Conservation (phyloP, 2,329 filamentous ascomycete species). For the Colletotrichum agaves region DNA sequence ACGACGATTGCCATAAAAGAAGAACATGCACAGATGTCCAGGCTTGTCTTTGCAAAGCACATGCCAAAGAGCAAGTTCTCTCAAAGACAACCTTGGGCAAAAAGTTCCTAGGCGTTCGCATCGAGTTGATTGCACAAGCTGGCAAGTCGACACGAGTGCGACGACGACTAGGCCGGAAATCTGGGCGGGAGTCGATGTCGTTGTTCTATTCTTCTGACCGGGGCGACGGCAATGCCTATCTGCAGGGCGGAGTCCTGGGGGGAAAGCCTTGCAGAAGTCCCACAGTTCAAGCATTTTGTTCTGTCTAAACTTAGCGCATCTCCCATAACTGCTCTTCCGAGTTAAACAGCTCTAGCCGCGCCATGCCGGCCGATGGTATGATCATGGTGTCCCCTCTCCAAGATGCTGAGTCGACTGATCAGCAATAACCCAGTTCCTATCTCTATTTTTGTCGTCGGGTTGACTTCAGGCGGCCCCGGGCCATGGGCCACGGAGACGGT, state of each 20-base stretch:
- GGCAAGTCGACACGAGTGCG: too few species aligned
- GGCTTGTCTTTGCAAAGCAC: too few species aligned
- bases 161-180: too few species aligned
- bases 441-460: constrained; percentile 11
- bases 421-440: not conserved
- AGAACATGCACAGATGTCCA: too few species aligned
- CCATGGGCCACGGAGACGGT: not conserved
- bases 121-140: too few species aligned
- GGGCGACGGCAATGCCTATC: not conserved
- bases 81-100: too few species aligned
- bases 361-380: constrained; percentile 15
- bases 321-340: not conserved
- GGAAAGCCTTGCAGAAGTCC: not conserved
- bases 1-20: too few species aligned
- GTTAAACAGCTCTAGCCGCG: constrained; percentile 8
- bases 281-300: constrained; percentile 8
- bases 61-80: too few species aligned
- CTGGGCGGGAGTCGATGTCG: too few species aligned
- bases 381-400: constrained; percentile 2
- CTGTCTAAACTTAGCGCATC: constrained; percentile 28
- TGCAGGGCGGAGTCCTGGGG: constrained; percentile 6
- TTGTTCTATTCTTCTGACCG: too few species aligned
- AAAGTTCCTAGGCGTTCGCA: too few species aligned
- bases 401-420: constrained; percentile 10
- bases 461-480: not conserved